phyloP scores from a whole-genome alignment of 768 basidiomycete species.

The Hygrocybe coccinea region DNA sequence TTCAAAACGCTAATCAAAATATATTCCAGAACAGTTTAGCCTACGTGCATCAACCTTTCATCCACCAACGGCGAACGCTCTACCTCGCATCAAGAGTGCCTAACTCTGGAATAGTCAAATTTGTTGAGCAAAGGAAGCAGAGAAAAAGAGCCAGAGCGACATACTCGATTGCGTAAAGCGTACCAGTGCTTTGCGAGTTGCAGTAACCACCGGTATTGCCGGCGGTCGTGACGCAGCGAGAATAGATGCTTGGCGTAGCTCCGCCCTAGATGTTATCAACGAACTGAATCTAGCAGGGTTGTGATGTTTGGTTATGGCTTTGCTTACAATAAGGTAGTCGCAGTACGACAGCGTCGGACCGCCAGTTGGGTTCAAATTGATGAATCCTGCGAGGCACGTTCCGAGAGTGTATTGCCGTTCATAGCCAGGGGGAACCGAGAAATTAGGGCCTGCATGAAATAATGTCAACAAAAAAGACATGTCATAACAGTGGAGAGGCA shows the following conservation, averaged over 20 bases:
- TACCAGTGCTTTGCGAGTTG: background rate
- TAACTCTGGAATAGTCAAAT: background rate
- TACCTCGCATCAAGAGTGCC: background rate
- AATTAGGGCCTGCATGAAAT: constrained; percentile 8
- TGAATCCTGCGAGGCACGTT: constrained; percentile 6
- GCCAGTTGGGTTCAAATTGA: constrained; percentile 4
- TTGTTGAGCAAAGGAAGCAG: background rate
- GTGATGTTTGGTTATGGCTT: background rate
- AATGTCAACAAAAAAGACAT: background rate
- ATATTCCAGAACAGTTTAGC: no score
- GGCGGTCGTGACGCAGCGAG: background rate
- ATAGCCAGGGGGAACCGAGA: constrained; percentile 5
- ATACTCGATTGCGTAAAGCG: background rate
- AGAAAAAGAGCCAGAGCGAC: background rate
- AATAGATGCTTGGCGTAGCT: background rate
- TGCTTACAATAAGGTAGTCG: constrained; percentile 9
- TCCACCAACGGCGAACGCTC: no score
- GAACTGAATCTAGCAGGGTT: background rate
- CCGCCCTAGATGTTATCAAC: background rate
- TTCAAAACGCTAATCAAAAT: no score
- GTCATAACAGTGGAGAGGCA: background rate
- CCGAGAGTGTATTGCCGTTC: constrained; percentile 8
- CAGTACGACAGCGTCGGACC: constrained; percentile 4
- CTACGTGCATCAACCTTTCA: no score
- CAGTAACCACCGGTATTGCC: background rate